Conservation (phyloP, 805 yeast species). For the Ogataea thermomethanolica region DNA sequence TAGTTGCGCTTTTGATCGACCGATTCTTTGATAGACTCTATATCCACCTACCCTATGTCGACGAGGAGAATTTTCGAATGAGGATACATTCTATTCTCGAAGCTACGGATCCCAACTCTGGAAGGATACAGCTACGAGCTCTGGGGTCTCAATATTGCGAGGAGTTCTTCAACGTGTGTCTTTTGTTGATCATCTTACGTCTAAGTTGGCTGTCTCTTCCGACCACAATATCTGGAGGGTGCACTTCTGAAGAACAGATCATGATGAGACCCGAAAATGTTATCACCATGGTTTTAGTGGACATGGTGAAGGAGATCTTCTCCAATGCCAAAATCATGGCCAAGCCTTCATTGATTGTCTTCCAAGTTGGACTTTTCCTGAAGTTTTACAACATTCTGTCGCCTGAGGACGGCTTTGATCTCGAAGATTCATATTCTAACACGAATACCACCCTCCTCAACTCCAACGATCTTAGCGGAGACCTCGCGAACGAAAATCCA, state of each 20-base stretch:
- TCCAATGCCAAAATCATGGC: constrained; percentile 40
- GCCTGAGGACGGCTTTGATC: constrained; percentile 52
- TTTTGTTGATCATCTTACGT: constrained; percentile 48
- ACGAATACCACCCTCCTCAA: constrained; percentile 20
- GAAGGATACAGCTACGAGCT: constrained; percentile 27
- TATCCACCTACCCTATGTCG: constrained; percentile 63
- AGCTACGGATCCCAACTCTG: constrained; percentile 31
- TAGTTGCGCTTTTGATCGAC: constrained; percentile 54
- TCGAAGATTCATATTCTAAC: constrained; percentile 39
- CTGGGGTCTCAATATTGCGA: constrained; percentile 36
- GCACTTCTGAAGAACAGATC: constrained; percentile 29
- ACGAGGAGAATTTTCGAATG: constrained; percentile 48
- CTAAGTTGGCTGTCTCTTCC: constrained; percentile 56
- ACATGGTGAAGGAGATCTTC: constrained; percentile 44
- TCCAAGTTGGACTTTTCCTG: constrained; percentile 58
- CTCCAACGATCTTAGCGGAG: constrained; percentile 36
- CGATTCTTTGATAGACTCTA: constrained; percentile 58
- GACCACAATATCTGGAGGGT: constrained; percentile 31
- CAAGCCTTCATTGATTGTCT: constrained; percentile 45
- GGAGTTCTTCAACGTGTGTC: constrained; percentile 49
- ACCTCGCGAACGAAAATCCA: constrained; percentile 33
- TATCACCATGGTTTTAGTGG: constrained; percentile 39
- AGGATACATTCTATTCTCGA: constrained; percentile 47
- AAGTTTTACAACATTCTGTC: constrained; percentile 53
- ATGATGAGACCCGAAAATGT: constrained; percentile 40